A percentile compares a stretch with the other conserved stretches of the same genome.
phyloP scores from a whole-genome alignment of 768 basidiomycete species.

The Auricularia cornea region DNA sequence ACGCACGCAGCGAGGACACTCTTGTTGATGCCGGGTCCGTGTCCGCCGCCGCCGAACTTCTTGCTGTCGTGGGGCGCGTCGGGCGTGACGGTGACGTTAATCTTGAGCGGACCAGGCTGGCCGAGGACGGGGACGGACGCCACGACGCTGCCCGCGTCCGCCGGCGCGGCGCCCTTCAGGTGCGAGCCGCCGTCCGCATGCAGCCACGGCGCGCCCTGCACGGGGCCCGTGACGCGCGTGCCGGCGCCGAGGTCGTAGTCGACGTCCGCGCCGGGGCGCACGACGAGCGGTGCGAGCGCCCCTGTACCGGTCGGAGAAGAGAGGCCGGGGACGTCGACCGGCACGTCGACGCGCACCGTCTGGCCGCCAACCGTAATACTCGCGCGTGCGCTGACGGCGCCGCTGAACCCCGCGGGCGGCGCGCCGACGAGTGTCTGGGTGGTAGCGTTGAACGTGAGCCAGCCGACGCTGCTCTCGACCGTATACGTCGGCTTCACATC shows the following conservation, averaged over 20 bases:
- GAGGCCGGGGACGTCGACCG: conserved; percentile 59
- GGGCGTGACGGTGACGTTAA: no score
- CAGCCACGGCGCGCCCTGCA: no score
- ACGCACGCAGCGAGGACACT: neutral
- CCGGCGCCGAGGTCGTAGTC: conserved; percentile 37
- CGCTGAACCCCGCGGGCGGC: conserved; percentile 32
- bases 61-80: neutral
- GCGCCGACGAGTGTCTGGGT: conserved; percentile 56
- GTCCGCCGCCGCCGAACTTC: neutral
- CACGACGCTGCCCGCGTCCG: no score
- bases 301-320: conserved; percentile 61
- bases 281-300: conserved; percentile 47
- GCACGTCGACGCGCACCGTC: conserved; percentile 51
- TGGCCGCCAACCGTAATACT: conserved; percentile 55
- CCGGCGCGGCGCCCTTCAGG: no score
- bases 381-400: conserved; percentile 7
- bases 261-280: conserved; percentile 41
- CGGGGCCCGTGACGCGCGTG: neutral
- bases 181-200: no score
- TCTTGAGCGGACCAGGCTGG: no score
- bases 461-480: conserved; percentile 35
- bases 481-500: conserved; percentile 36
- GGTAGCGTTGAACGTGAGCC: conserved; percentile 52
- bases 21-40: neutral
- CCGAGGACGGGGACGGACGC: no score